Percentiles rank a stretch among this genome's conserved stretches.
phyloP scores from a whole-genome alignment of 2,329 filamentous ascomycete species.

The Cercospora berteroae region DNA sequence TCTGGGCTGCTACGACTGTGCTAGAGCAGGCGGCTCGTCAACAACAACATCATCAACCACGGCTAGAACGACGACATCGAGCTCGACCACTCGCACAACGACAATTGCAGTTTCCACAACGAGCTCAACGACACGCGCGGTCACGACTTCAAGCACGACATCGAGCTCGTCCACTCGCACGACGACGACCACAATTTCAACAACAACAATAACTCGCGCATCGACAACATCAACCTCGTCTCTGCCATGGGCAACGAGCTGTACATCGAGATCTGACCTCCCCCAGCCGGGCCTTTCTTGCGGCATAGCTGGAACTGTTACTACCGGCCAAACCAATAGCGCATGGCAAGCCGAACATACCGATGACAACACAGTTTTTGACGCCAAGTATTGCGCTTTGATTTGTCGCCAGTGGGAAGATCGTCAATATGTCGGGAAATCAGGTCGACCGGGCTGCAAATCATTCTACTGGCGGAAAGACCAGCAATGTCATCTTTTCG shows the following conservation, averaged over 20 bases:
- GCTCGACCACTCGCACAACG: neutral
- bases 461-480: neutral
- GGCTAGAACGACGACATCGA: neutral
- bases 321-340: neutral
- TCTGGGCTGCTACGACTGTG: neutral
- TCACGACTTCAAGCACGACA: no score
- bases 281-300: neutral
- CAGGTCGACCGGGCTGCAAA: neutral
- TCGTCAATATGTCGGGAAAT: neutral
- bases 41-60: neutral
- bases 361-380: neutral
- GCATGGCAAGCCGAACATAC: neutral
- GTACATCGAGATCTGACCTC: neutral
- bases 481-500: neutral
- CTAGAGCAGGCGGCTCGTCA: neutral
- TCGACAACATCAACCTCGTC: neutral
- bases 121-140: neutral
- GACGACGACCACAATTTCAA: no score
- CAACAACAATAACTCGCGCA: neutral
- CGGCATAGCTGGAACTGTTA: neutral
- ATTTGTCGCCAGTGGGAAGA: neutral
- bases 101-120: neutral
- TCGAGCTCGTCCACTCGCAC: no score
- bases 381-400: neutral
- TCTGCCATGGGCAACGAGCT: neutral